Conservation (phyloP, 1,284 basidiomycete species). For the Phylloporus gajari region DNA sequence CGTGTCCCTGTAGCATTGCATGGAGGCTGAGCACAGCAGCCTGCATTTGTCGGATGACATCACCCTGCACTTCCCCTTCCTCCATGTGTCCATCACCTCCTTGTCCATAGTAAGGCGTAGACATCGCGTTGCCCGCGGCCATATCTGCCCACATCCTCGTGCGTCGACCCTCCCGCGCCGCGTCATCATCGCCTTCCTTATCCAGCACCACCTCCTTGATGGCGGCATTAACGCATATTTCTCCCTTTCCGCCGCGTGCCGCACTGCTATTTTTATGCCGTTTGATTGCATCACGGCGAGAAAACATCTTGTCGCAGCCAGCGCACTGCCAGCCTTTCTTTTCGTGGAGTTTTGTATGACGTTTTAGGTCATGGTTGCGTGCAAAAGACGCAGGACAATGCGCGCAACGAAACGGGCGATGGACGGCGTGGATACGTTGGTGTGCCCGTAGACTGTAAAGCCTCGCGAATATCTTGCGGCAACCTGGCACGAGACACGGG, state of each 20-base stretch:
- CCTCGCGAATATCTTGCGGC: slow-evolving; percentile 72
- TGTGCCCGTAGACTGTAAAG: slow-evolving; percentile 74
- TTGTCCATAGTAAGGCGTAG: slow-evolving; percentile 39
- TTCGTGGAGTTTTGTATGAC: slow-evolving; percentile 74
- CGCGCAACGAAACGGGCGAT: slow-evolving; percentile 71
- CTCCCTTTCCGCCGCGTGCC: slow-evolving; percentile 56
- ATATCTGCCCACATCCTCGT: slow-evolving; percentile 72
- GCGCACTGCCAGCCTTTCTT: slow-evolving; percentile 75
- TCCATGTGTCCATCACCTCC: slow-evolving; percentile 55
- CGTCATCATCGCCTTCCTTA: slow-evolving; percentile 60
- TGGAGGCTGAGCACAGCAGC: slow-evolving; percentile 65
- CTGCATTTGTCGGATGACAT: slow-evolving; percentile 63
- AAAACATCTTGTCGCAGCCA: slow-evolving; percentile 77
- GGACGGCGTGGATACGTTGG: slow-evolving; percentile 68
- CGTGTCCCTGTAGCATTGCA: slow-evolving; percentile 65
- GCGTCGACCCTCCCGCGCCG: slow-evolving; percentile 63
- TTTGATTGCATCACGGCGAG: slow-evolving; percentile 78
- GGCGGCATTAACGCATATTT: slow-evolving; percentile 63
- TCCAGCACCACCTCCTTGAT: slow-evolving; percentile 69
- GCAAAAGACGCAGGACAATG: slow-evolving; percentile 77
- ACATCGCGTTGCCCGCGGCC: slow-evolving; percentile 47
- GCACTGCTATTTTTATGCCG: slow-evolving; percentile 71
- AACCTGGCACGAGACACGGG: slow-evolving; percentile 70
- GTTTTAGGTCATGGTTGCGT: slow-evolving; percentile 79
- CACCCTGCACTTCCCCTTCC: slow-evolving; percentile 70